These are phyloP conservation scores for Rhizopus microsporus DNA, from an alignment of 371 early-diverging fungal species.

Conservation along the genomic window DNA sequence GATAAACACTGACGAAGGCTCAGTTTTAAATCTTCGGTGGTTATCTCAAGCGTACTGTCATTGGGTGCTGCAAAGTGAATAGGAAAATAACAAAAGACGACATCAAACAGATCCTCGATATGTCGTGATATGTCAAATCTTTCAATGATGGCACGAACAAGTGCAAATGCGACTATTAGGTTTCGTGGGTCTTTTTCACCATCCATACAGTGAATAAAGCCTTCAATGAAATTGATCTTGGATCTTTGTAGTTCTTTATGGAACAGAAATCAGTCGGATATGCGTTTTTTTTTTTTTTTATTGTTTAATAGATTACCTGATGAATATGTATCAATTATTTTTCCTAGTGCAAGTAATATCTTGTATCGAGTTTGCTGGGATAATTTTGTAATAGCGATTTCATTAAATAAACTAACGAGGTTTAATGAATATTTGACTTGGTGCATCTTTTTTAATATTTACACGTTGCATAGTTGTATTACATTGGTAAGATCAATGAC, in stretches of 20 bases:
- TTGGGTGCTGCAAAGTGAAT: conserved; percentile 89
- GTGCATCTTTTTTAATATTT: conserved; percentile 3
- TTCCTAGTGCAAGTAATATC: conserved; percentile 19
- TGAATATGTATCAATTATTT: conserved; percentile 21
- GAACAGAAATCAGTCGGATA: background rate
- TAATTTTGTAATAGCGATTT: conserved; percentile 20
- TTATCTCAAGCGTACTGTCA: conserved; percentile 81
- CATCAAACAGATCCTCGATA: conserved; percentile 88
- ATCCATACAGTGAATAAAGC: conserved; percentile 90
- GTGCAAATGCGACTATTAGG: conserved; percentile 82
- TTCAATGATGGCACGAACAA: conserved; percentile 64
- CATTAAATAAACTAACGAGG: conserved; percentile 18
- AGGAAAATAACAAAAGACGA: conserved; percentile 95
- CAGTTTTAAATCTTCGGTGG: conserved; percentile 80
- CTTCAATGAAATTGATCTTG: conserved; percentile 68
- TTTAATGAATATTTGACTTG: background rate
- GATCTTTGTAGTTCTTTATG: conserved; percentile 27
- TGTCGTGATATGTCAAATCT: conserved; percentile 76
- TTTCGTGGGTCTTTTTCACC: conserved; percentile 98
- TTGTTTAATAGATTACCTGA: conserved; percentile 14
- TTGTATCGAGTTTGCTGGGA: conserved; percentile 28
- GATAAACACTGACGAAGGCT: conserved; percentile 70
- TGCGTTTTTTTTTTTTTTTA: background rate
- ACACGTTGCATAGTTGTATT: conserved; percentile 18
- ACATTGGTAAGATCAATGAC: conserved; percentile 12